These are phyloP conservation scores for Turnera subulata DNA, from an alignment of 345 rosid species.

Conservation along the genomic window DNA sequence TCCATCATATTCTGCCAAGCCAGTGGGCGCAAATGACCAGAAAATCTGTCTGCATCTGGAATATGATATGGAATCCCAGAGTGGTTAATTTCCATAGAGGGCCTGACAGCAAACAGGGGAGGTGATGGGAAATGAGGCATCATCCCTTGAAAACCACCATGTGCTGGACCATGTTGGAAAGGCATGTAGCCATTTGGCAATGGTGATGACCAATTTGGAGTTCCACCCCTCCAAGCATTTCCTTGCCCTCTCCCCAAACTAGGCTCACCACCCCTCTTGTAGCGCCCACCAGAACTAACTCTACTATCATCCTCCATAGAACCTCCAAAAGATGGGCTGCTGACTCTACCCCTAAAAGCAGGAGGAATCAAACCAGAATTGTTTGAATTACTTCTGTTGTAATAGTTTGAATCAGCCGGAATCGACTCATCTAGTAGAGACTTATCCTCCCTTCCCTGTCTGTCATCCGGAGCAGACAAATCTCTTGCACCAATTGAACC, in stretches of 20 bases:
- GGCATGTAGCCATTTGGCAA: conserved; percentile 84
- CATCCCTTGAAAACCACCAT: conserved; percentile 69
- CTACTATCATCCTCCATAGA: conserved; percentile 69
- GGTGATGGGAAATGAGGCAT: conserved; percentile 78
- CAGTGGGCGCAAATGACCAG: conserved; percentile 76
- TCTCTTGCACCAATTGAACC: conserved; percentile 49
- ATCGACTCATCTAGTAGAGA: conserved; percentile 52
- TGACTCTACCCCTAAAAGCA: conserved; percentile 55
- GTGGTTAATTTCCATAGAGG: conserved; percentile 77
- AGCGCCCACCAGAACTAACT: conserved; percentile 40
- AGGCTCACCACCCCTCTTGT: conserved; percentile 62
- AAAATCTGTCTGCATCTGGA: conserved; percentile 75
- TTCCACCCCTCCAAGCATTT: conserved; percentile 75
- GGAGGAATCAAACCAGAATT: conserved; percentile 55
- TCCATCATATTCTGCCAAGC: conserved; percentile 96
- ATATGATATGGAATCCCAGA: conserved; percentile 74
- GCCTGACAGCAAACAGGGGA: conserved; percentile 68
- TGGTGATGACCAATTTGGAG: conserved; percentile 74
- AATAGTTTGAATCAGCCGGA: conserved; percentile 53
- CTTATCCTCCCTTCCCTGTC: conserved; percentile 55
- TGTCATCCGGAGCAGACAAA: conserved; percentile 52
- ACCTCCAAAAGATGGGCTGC: conserved; percentile 63
- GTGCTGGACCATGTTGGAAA: conserved; percentile 84
- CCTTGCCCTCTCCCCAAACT: conserved; percentile 74
- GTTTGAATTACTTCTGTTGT: conserved; percentile 49